A percentile compares a stretch with the other conserved stretches of the same genome.
phyloP scores from a whole-genome alignment of 2,329 filamentous ascomycete species.

The Davidsoniella neocaledoniae region DNA sequence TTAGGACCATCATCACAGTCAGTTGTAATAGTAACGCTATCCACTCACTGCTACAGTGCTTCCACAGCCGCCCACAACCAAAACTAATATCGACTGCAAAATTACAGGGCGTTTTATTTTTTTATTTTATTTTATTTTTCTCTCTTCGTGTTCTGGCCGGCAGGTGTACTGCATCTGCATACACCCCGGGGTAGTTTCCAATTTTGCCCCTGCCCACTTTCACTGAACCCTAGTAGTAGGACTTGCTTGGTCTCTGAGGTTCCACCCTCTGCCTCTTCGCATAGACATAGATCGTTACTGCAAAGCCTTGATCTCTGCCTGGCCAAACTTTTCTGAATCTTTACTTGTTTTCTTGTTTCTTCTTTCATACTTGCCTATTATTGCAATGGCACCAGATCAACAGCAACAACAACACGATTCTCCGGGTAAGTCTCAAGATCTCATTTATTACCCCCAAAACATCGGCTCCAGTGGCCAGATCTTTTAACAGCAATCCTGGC shows the following conservation, averaged over 20 bases:
- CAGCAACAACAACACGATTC: slow-evolving; percentile 9
- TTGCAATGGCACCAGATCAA: slow-evolving; percentile 1
- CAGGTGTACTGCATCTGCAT: background rate
- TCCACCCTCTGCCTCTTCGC: background rate
- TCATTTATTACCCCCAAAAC: background rate
- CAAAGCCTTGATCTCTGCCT: background rate
- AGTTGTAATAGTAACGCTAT: background rate
- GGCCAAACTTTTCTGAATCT: background rate
- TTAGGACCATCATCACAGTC: background rate
- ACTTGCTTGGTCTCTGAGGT: background rate
- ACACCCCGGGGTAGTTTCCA: slow-evolving; percentile 1
- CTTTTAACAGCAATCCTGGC: background rate
- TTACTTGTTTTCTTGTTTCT: background rate
- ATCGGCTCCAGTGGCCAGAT: slow-evolving; percentile 7
- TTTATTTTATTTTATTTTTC: background rate
- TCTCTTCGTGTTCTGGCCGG: background rate
- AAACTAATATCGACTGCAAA: background rate
- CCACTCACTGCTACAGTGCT: background rate
- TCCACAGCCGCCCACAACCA: background rate
- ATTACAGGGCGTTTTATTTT: background rate
- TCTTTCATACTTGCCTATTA: background rate
- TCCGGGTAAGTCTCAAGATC: slow-evolving; percentile 12
- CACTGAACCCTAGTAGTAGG: background rate
- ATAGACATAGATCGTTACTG: background rate
- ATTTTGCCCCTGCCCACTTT: background rate